Evolutionary conservation across 1,284 basidiomycete genomes (phyloP).

Genomic region (Pyrrhoderma lamaoense): DNA sequence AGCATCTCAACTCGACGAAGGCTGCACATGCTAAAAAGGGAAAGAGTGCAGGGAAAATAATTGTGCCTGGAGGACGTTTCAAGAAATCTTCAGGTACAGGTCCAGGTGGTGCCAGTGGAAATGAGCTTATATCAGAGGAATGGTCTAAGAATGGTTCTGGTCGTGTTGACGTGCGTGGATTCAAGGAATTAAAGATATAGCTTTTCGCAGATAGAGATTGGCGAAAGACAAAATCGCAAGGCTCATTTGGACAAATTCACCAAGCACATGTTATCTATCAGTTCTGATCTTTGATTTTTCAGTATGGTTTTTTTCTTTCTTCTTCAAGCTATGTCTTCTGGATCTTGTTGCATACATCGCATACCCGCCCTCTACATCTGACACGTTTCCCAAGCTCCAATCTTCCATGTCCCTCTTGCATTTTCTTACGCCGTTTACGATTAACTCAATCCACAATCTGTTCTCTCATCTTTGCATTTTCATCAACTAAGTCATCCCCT

Average conservation of each 20-base stretch:
- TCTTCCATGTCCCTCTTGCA: no score
- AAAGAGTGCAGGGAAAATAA: conserved; percentile 42
- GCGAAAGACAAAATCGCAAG: background rate
- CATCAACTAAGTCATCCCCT: background rate
- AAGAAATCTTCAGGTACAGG: conserved; percentile 26
- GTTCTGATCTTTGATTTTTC: no score
- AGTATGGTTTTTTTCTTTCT: no score
- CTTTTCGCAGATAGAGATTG: conserved; percentile 5
- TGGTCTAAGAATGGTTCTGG: conserved; percentile 70
- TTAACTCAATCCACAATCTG: no score
- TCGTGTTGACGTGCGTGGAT: conserved; percentile 70
- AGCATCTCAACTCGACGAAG: conserved; percentile 22
- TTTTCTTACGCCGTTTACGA: no score
- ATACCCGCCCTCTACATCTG: no score
- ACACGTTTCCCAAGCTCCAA: no score
- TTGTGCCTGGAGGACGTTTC: conserved; percentile 50
- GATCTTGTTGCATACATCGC: no score
- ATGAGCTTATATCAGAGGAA: conserved; percentile 36
- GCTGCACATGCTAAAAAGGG: conserved; percentile 20
- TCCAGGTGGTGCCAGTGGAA: conserved; percentile 26
- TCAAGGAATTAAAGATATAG: conserved; percentile 73
- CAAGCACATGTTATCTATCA: no score
- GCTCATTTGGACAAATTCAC: background rate
- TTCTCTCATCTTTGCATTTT: background rate
- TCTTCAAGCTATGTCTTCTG: no score